phyloP scores from a whole-genome alignment of 352 stramenopile genomes.

The Globisporangium iwayamae region DNA sequence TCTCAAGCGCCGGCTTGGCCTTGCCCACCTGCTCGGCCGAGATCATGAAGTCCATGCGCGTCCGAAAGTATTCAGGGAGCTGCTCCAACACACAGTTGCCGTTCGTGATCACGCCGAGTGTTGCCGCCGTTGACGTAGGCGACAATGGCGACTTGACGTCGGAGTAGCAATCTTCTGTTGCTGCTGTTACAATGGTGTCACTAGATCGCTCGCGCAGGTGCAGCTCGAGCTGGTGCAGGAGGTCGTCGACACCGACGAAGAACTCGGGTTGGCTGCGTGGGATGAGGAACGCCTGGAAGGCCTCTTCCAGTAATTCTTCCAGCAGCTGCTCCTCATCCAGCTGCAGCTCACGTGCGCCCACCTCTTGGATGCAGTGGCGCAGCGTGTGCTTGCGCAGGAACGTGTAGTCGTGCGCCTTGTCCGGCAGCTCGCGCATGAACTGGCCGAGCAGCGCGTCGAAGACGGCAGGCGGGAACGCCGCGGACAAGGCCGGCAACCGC shows the following conservation, averaged over 20 bases:
- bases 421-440: conserved; percentile 40
- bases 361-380: conserved; percentile 33
- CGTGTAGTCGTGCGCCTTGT: conserved; percentile 62
- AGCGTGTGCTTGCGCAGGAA: conserved; percentile 63
- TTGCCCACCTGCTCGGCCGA: conserved; percentile 48
- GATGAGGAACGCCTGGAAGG: conserved; percentile 55
- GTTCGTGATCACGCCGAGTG: conserved; percentile 66
- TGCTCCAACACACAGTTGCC: conserved; percentile 53
- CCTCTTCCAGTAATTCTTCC: conserved; percentile 41
- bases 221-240: conserved; percentile 36
- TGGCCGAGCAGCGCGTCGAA: conserved; percentile 40
- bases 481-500: conserved; percentile 28
- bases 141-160: not conserved
- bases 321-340: conserved; percentile 19
- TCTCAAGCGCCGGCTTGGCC: conserved; percentile 39
- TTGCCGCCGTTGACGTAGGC: not conserved
- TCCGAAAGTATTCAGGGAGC: conserved; percentile 40
- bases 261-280: conserved; percentile 56
- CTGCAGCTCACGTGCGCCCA: conserved; percentile 21
- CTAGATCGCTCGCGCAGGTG: conserved; percentile 21
- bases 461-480: conserved; percentile 34
- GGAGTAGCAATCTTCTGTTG: not conserved
- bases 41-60: conserved; percentile 45
- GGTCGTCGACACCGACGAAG: conserved; percentile 49
- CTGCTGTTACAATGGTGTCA: not conserved